Percentiles rank a stretch among this genome's conserved stretches.
Conservation (phyloP, 352 stramenopile species). For the Phytophthora citrophthora region DNA sequence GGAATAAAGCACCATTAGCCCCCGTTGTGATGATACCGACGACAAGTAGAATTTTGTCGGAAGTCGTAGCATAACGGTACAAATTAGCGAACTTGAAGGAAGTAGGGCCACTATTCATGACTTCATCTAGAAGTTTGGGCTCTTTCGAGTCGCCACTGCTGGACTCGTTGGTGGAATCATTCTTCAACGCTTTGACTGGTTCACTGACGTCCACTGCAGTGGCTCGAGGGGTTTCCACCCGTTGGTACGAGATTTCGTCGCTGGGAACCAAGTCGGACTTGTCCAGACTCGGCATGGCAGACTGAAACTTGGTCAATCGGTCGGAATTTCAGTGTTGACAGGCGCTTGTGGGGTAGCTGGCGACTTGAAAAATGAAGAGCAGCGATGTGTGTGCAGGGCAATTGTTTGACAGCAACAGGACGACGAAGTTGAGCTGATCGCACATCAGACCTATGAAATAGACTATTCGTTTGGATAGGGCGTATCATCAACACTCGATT, state of each 20-base stretch:
- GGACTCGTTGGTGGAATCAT: conserved; percentile 25
- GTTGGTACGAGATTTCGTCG: conserved; percentile 5
- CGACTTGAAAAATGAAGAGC: conserved; percentile 11
- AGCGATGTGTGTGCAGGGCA: not conserved
- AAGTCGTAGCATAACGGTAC: conserved; percentile 45
- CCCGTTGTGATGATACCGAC: conserved; percentile 31
- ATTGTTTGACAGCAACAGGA: conserved; percentile 13
- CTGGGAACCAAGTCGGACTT: conserved; percentile 10
- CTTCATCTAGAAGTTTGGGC: conserved; percentile 21
- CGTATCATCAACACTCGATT: not conserved
- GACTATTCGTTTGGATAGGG: conserved; percentile 1
- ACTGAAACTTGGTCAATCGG: not conserved
- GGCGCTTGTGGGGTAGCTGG: not conserved
- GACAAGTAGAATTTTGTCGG: conserved; percentile 40
- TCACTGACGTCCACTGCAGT: conserved; percentile 10
- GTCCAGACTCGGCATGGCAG: conserved; percentile 10
- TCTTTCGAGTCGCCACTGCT: conserved; percentile 21
- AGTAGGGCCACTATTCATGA: conserved; percentile 22
- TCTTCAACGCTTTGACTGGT: conserved; percentile 2
- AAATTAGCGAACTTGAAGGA: conserved; percentile 42
- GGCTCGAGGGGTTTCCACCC: conserved; percentile 11
- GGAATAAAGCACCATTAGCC: conserved; percentile 48
- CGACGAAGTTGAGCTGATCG: conserved; percentile 6
- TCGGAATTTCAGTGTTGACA: not conserved
- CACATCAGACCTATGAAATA: conserved; percentile 5